Percentiles rank a stretch among this genome's conserved stretches.
Conservation (phyloP, 176 grass and related monocot species). For the Bromus sterilis region DNA sequence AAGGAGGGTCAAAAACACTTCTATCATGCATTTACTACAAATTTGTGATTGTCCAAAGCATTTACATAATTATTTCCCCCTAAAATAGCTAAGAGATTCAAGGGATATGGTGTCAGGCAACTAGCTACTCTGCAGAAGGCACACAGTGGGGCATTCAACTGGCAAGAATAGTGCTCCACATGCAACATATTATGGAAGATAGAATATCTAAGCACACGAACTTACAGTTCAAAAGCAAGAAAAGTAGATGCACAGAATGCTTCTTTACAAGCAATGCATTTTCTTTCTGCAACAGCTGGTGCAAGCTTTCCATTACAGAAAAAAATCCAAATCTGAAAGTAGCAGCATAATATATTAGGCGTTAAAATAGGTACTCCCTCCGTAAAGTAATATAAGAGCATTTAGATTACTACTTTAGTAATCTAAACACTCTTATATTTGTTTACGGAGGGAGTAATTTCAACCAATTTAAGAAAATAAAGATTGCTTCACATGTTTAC, state of each 20-base stretch:
- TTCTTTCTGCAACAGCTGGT: conserved; percentile 64
- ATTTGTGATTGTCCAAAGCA: not conserved
- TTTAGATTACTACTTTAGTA: no score
- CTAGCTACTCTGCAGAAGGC: not conserved
- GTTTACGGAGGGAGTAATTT: no score
- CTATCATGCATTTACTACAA: not conserved
- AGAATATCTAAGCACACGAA: conserved; percentile 14
- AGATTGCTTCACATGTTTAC: not conserved
- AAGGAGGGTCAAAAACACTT: not conserved
- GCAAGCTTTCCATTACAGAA: conserved; percentile 52
- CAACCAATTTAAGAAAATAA: conserved; percentile 14
- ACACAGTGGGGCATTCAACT: not conserved
- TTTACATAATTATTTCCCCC: not conserved
- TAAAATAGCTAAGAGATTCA: not conserved
- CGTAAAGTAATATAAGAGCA: no score
- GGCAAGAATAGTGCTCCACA: not conserved
- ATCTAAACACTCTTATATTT: no score
- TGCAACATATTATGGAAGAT: conserved; percentile 1
- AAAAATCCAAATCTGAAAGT: conserved; percentile 65
- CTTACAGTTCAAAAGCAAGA: conserved; percentile 90
- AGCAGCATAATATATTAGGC: conserved; percentile 12
- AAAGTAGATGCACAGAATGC: conserved; percentile 73
- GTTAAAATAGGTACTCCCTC: conserved; percentile 17
- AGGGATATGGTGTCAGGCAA: not conserved
- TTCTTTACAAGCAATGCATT: conserved; percentile 57